A percentile compares a stretch with the other conserved stretches of the same genome.
phyloP scores from a whole-genome alignment of 768 basidiomycete species.

The Hericium coralloides region DNA sequence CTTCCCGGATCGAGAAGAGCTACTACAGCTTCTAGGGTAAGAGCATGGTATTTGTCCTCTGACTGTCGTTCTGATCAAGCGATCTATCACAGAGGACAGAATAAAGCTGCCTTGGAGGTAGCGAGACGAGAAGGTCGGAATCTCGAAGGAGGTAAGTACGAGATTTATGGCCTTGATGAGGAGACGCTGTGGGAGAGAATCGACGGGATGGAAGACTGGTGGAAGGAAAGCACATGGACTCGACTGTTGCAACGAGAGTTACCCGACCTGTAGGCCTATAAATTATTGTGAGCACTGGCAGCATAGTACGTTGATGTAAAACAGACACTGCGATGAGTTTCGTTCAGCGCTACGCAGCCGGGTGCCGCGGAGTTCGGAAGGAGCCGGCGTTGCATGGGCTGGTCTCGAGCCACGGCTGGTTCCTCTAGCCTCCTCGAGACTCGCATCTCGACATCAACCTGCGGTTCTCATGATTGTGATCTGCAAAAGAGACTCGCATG shows the following conservation, averaged over 20 bases:
- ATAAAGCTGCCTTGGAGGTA: constrained; percentile 74
- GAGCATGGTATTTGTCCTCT: constrained; percentile 1
- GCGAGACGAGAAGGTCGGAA: constrained; percentile 61
- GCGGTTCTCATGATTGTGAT: no score
- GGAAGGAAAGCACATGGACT: constrained; percentile 88
- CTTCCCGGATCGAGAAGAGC: constrained; percentile 75
- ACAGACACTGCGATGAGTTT: no score
- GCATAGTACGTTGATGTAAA: no score
- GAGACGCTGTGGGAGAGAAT: constrained; percentile 81
- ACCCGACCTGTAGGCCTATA: constrained; percentile 46
- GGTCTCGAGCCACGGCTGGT: no score
- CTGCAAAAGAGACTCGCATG: no score
- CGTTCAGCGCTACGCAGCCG: no score
- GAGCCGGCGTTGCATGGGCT: no score
- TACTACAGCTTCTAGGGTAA: constrained; percentile 71
- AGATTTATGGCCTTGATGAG: constrained; percentile 80
- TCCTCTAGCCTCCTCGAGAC: no score
- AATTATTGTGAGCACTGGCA: no score
- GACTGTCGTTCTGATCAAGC: constrained; percentile 1
- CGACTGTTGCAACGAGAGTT: constrained; percentile 75
- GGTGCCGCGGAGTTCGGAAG: no score
- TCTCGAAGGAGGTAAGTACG: constrained; percentile 69
- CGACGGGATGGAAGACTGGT: constrained; percentile 80
- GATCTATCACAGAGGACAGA: constrained; percentile 52
- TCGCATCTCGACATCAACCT: no score